These are phyloP conservation scores for Scleroderma citrinum DNA, from an alignment of 768 basidiomycete genomes.

Conservation along the genomic window DNA sequence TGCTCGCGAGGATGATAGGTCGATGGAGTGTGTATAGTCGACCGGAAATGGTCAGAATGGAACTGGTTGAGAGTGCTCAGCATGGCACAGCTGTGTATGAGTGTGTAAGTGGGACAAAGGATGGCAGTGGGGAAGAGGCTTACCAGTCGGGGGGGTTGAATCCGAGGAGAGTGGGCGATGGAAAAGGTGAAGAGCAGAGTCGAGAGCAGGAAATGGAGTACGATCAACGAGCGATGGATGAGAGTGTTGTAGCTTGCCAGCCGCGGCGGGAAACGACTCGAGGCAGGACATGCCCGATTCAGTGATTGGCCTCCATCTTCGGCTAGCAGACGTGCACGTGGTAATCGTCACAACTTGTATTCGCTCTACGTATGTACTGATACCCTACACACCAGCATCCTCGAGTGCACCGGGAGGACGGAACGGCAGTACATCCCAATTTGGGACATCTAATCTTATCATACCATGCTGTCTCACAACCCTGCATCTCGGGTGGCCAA, in stretches of 20 bases:
- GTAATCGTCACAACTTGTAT: too few relatives aligned
- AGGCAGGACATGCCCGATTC: background rate
- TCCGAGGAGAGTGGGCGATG: background rate
- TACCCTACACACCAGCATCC: background rate
- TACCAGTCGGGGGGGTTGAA: constrained; percentile 1
- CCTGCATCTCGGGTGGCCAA: too few relatives aligned
- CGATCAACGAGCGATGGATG: too few relatives aligned
- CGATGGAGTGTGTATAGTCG: constrained; percentile 13
- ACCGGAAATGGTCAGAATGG: constrained; percentile 6
- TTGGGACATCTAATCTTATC: constrained; percentile 28
- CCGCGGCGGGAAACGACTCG: background rate
- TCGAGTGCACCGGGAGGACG: background rate
- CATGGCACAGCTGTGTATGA: constrained; percentile 11
- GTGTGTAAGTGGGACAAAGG: constrained; percentile 12
- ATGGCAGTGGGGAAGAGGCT: background rate
- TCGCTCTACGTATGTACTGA: background rate
- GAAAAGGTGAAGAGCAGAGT: background rate
- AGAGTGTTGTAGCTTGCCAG: too few relatives aligned
- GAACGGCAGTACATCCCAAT: constrained; percentile 1
- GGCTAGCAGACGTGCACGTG: too few relatives aligned
- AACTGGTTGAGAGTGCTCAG: constrained; percentile 5
- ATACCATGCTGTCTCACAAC: background rate
- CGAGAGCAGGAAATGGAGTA: constrained; percentile 3
- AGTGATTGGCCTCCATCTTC: too few relatives aligned
- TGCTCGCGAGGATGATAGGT: constrained; percentile 9